phyloP scores from a whole-genome alignment of 805 yeast genomes.

The Ogataea corticis region DNA sequence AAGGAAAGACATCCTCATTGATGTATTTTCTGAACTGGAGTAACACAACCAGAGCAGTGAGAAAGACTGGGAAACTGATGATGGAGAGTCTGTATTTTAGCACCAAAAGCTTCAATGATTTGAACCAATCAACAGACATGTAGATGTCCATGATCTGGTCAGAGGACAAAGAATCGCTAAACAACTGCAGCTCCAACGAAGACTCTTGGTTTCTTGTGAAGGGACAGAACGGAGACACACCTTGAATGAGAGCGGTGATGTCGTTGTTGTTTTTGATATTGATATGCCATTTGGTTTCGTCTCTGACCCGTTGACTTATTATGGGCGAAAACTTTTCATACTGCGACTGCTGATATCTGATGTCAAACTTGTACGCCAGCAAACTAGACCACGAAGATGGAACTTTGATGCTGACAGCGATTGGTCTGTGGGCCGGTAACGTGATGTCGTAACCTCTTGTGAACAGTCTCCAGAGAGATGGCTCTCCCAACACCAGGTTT shows the following conservation, averaged over 20 bases:
- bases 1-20: conserved; percentile 39
- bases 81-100: conserved; percentile 76
- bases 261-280: conserved; percentile 43
- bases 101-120: conserved; percentile 67
- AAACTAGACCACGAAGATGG: conserved; percentile 63
- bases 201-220: conserved; percentile 25
- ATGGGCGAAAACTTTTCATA: conserved; percentile 55
- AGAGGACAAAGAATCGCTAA: conserved; percentile 43
- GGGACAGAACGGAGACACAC: conserved; percentile 58
- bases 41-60: conserved; percentile 51
- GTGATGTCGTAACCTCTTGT: conserved; percentile 40
- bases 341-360: conserved; percentile 29
- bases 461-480: conserved; percentile 40
- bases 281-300: conserved; percentile 81
- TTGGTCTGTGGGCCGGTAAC: conserved; percentile 44
- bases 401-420: conserved; percentile 48
- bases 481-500: conserved; percentile 30
- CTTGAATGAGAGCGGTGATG: conserved; percentile 51
- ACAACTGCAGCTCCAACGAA: conserved; percentile 44
- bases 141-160: conserved; percentile 40
- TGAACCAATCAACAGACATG: conserved; percentile 51
- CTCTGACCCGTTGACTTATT: conserved; percentile 62
- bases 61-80: conserved; percentile 66
- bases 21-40: conserved; percentile 54
- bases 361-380: conserved; percentile 47